Percentiles rank a stretch among this genome's conserved stretches.
phyloP scores from a whole-genome alignment of 345 rosid species.

The Salix viminalis region DNA sequence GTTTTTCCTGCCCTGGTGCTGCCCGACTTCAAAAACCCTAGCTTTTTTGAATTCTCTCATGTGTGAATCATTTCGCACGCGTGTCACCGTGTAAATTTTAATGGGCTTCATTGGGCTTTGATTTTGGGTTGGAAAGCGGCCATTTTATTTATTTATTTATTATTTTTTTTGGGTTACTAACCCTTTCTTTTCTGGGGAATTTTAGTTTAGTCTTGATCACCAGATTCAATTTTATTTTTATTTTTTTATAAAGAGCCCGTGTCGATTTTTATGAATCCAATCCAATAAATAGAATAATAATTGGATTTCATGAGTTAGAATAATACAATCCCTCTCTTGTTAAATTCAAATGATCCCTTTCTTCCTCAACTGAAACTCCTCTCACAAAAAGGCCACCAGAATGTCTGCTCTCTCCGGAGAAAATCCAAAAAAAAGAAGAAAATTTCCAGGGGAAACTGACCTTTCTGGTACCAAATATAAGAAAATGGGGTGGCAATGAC shows the following conservation, averaged over 20 bases:
- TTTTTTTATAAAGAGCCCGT: too few species aligned
- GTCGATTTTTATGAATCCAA: too few species aligned
- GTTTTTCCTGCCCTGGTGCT: constrained; percentile 22
- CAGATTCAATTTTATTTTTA: too few species aligned
- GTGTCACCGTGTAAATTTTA: neutral
- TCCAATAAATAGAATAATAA: too few species aligned
- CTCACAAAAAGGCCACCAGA: constrained; percentile 2
- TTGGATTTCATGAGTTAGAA: too few species aligned
- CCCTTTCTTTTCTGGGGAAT: too few species aligned
- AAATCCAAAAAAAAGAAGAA: constrained; percentile 29
- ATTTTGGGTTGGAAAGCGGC: neutral
- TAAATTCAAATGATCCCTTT: neutral
- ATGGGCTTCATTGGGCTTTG: neutral
- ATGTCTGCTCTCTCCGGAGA: constrained; percentile 16
- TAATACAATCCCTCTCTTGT: constrained; percentile 9
- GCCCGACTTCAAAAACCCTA: constrained; percentile 42
- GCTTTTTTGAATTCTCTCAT: constrained; percentile 33
- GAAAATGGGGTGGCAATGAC: constrained; percentile 22
- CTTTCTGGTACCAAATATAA: constrained; percentile 11
- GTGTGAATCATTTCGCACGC: constrained; percentile 4
- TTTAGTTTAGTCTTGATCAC: too few species aligned
- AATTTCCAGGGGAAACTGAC: constrained; percentile 20
- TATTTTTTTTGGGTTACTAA: too few species aligned
- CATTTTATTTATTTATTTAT: too few species aligned
- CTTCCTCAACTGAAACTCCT: neutral